Percentiles rank a stretch among this genome's conserved stretches.
These are phyloP conservation scores for Parietaria judaica DNA, from an alignment of 306 rosid species.

Conservation along the genomic window DNA sequence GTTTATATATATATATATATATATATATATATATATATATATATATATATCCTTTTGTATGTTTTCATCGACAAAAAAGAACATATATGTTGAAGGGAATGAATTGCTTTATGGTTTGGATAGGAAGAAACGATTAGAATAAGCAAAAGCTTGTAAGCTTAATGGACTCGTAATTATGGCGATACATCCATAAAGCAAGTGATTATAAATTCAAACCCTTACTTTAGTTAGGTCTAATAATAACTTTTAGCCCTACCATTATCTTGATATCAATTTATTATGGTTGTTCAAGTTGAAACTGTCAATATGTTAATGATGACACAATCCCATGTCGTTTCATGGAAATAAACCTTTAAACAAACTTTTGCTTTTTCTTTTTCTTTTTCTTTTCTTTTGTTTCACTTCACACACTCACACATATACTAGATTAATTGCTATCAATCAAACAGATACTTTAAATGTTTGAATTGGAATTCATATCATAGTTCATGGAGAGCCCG, in stretches of 20 bases:
- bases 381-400: too few species aligned
- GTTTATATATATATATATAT: too few species aligned
- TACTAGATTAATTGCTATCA: too few species aligned
- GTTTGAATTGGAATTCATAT: too few species aligned
- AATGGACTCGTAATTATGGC: slow-evolving; percentile 23
- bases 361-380: neutral
- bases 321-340: slow-evolving; percentile 16
- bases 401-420: too few species aligned
- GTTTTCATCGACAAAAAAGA: too few species aligned
- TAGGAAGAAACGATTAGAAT: slow-evolving; percentile 13
- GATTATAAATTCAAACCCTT: neutral
- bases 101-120: slow-evolving; percentile 17
- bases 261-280: slow-evolving; percentile 3
- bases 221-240: slow-evolving; percentile 22
- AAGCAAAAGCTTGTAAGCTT: slow-evolving; percentile 11
- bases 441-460: too few species aligned
- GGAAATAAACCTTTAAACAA: neutral
- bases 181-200: slow-evolving; percentile 9
- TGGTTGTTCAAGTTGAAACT: neutral
- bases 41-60: too few species aligned
- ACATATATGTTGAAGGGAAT: neutral
- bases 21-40: too few species aligned
- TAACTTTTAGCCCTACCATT: slow-evolving; percentile 27
- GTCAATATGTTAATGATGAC: slow-evolving; percentile 16
- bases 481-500: too few species aligned